Base-by-base conservation (phyloP, 192 early-diverging fungal genomes). In the Lobosporangium transversale region DNA sequence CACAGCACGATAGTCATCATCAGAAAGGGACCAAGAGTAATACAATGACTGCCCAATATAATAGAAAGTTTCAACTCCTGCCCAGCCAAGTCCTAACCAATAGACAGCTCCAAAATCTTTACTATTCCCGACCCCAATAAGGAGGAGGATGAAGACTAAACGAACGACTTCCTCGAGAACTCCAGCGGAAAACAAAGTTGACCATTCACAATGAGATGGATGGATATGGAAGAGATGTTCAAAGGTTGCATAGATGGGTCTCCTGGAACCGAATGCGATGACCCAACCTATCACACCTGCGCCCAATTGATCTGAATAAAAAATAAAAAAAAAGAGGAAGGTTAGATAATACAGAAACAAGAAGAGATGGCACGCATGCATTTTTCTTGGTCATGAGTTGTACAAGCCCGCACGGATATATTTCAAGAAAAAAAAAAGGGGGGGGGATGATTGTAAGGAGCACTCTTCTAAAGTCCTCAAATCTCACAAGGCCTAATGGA, bases 61-160 rank as follows among this genome's bases (percentile, higher is more conserved):
- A 15, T 69, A 82, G 14, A 75, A 15, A 0, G 80, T 73, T 43
- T 82, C 80, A 4, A 71, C 33, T 1, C 65, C 52, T 11, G 80
- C 64, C 80, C 80, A 82, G 0, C 80, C 80, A 24, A 82, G 66
- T 9, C 80, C 80, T 12, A 82, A 24, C 76, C 75, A 82, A 31
- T 82, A 82, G 21, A 78, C 61, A 4, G 61, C 52, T 9, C 64
- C 58, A 68, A 82, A 79, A n/a, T 65, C 79, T n/a, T n/a, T n/a
- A n/a, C n/a, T n/a, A n/a, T n/a, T n/a, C 1, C 2, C 31, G 3
- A 45, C 44, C 18, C 50, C 54, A 0, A 27, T 55, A 15, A 68
- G 17, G 17, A 26, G 2, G 6, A 7, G 27, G 5, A 76, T 48
- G 35, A 70, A 32, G 1, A 17, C 36, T 9, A 79, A 47, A 1